A percentile compares a stretch with the other conserved stretches of the same genome.
Evolutionary conservation across 2,329 filamentous ascomycete species (phyloP).

Genomic region (Mycogone perniciosa): DNA sequence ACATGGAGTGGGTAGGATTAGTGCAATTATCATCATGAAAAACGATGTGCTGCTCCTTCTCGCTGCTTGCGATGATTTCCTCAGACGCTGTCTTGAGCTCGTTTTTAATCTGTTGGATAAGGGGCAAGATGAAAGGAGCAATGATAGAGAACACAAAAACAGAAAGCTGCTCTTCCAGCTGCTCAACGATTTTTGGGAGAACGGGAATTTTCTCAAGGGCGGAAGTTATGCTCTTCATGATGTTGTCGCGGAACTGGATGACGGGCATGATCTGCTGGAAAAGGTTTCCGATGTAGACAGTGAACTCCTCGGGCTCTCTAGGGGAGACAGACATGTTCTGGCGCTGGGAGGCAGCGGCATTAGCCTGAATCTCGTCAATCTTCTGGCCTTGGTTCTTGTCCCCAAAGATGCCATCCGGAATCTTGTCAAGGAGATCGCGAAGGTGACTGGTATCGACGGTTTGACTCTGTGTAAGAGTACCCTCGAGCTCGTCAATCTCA

Average conservation of each 20-base stretch:
- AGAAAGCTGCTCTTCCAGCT: conserved; percentile 80
- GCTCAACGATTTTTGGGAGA: conserved; percentile 76
- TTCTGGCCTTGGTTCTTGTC: conserved; percentile 67
- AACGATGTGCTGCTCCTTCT: conserved; percentile 77
- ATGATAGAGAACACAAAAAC: conserved; percentile 88
- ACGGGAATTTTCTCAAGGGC: conserved; percentile 82
- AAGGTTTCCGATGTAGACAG: conserved; percentile 65
- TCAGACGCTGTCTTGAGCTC: conserved; percentile 81
- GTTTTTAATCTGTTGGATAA: conserved; percentile 79
- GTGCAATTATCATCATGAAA: conserved; percentile 71
- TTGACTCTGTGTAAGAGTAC: conserved; percentile 62
- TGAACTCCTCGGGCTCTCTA: conserved; percentile 77
- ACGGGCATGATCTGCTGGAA: conserved; percentile 80
- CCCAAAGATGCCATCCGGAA: conserved; percentile 75
- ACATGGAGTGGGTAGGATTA: conserved; percentile 90
- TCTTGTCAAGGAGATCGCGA: conserved; percentile 71
- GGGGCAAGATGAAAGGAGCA: conserved; percentile 78
- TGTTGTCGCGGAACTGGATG: conserved; percentile 83
- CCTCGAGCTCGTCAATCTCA: conserved; percentile 82
- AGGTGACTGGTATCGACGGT: conserved; percentile 66
- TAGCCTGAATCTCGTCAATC: conserved; percentile 72
- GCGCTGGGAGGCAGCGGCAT: conserved; percentile 69
- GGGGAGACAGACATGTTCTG: conserved; percentile 68
- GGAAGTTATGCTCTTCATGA: conserved; percentile 71
- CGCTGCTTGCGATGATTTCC: conserved; percentile 80